Evolutionary conservation across 2,329 filamentous ascomycete species (phyloP), one percentile per base, ranked within the genome.

Genomic region (Pseudopithomyces chartarum): DNA sequence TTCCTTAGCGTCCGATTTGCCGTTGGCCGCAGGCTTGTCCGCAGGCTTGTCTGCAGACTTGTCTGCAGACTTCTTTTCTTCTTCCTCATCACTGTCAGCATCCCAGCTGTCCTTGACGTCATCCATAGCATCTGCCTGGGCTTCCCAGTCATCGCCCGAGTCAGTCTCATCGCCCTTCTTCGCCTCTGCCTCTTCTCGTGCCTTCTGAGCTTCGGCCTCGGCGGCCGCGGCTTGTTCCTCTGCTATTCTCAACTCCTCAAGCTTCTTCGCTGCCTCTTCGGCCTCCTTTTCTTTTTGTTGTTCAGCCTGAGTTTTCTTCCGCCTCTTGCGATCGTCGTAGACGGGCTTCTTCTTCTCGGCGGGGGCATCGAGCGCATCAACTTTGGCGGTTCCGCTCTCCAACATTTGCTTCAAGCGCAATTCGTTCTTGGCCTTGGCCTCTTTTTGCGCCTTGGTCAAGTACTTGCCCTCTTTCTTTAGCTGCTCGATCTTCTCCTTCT

Each of bases 41-140:
- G 34, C 34, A 36, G 38, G 11, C 38, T 17, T 19, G 5, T 5
- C 34, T 4, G 34, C 34, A 17, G 38, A 11, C 34, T 11, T 15
- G 62, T 64, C 80, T 74, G 56, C 73, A 70, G 59, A 76, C 62
- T 78, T 78, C 42, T 65, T 70, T 76, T 83, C 80, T 70, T 78
- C 75, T 67, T 92, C 90, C 6, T 91, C 89, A 47, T 91, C 90
- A 2, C 87, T 88, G 53, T 92, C 90, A 33, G 90, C 92, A 74
- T 98, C 94, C 94, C 94, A 98, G 80, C 89, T 94, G 64, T 97
- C 94, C 78, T 97, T 97, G 69, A 96, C 84, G 58, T 90, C 88
- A 15, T 89, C 88, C 23, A 90, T 86, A 42, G 73, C 86, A 46
- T 90, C 90, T 23, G 88, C 90, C 48, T 91, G 88, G 29, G 88